Percentiles rank a stretch among this genome's conserved stretches.
Conservation (phyloP, 1,284 basidiomycete genomes). For the Melampsora abietis-canadensis region DNA sequence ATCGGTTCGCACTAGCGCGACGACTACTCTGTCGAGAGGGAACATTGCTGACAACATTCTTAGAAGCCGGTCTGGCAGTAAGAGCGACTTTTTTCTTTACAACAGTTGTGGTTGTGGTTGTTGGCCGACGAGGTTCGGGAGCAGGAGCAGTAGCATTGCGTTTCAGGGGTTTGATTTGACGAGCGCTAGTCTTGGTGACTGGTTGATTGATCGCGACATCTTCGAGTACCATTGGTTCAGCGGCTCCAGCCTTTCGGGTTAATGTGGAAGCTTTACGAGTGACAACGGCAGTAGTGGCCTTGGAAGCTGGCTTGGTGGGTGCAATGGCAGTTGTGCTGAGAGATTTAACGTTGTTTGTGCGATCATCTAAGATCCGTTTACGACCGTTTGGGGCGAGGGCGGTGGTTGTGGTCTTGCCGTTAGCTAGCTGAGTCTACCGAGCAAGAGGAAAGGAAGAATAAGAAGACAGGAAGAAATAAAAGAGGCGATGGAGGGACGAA, state of each 20-base stretch:
- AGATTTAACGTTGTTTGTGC: slow-evolving; percentile 31
- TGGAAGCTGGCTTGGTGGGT: neutral
- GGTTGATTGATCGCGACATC: slow-evolving; percentile 23
- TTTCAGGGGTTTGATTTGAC: slow-evolving; percentile 37
- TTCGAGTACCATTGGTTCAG: slow-evolving; percentile 22
- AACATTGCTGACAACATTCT: neutral
- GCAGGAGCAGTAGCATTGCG: neutral
- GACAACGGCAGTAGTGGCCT: neutral
- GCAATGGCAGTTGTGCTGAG: neutral
- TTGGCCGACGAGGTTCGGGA: neutral
- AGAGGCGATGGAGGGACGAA: no score
- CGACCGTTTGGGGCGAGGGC: slow-evolving; percentile 11
- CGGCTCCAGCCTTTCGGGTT: neutral
- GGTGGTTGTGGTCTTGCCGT: slow-evolving; percentile 6
- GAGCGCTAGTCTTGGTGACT: neutral
- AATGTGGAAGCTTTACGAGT: slow-evolving; percentile 26
- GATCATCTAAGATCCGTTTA: slow-evolving; percentile 37
- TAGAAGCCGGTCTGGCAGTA: neutral
- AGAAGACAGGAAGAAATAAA: neutral
- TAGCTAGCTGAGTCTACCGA: neutral
- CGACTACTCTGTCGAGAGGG: neutral
- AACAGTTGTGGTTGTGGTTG: neutral
- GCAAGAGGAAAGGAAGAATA: neutral
- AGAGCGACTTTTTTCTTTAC: neutral
- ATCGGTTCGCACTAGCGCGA: neutral